Evolutionary conservation across 2,329 filamentous ascomycete genomes (phyloP).

Genomic region (Cladophialophora exuberans): DNA sequence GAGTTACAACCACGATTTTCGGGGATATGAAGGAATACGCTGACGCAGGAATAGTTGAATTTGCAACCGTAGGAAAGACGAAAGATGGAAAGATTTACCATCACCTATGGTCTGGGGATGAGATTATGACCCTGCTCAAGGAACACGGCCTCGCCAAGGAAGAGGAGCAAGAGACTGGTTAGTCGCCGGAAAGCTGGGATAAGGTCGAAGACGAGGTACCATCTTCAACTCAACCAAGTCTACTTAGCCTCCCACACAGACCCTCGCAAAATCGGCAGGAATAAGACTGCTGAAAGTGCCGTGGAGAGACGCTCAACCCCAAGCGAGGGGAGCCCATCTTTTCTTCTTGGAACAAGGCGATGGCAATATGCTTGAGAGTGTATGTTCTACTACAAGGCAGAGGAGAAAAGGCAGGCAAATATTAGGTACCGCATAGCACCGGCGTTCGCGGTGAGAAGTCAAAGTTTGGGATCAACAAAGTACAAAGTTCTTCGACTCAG

Average conservation of each 20-base stretch:
- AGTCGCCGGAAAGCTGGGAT: neutral
- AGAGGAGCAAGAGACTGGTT: conserved; percentile 67
- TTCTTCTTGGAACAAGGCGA: neutral
- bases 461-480: neutral
- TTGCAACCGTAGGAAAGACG: conserved; percentile 95
- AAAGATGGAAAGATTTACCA: conserved; percentile 97
- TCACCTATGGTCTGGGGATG: conserved; percentile 93
- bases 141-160: conserved; percentile 94
- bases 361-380: neutral
- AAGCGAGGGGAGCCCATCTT: neutral
- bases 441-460: conserved; percentile 22
- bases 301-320: too few species aligned
- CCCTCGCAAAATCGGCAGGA: too few species aligned
- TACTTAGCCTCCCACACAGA: too few species aligned
- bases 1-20: conserved; percentile 45
- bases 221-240: too few species aligned
- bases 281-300: too few species aligned
- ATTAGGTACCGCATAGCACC: conserved; percentile 27
- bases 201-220: too few species aligned
- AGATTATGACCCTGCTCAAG: conserved; percentile 91
- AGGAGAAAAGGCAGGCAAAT: conserved; percentile 16
- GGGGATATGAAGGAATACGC: neutral
- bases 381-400: neutral
- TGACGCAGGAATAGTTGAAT: conserved; percentile 71
- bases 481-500: neutral